These are phyloP conservation scores for Aspergillus proliferans DNA, from an alignment of 2,329 filamentous ascomycete species.

Conservation along the genomic window DNA sequence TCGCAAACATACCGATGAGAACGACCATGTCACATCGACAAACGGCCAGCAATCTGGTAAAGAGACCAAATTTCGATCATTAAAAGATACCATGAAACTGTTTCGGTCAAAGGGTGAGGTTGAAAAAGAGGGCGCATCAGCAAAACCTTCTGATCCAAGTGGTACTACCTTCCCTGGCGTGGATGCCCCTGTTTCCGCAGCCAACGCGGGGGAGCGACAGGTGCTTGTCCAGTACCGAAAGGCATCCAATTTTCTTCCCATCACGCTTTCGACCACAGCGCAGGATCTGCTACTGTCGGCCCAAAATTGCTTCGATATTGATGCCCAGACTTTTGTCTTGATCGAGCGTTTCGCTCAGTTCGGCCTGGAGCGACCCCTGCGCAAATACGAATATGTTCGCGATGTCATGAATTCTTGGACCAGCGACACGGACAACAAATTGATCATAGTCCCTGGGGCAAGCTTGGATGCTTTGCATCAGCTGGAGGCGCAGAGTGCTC, in stretches of 20 bases:
- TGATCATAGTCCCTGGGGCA: conserved; percentile 61
- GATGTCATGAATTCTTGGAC: conserved; percentile 95
- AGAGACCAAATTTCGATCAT: conserved; percentile 22
- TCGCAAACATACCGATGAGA: background rate
- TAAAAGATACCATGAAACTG: conserved; percentile 24
- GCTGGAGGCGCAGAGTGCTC: conserved; percentile 60
- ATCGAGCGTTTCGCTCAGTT: conserved; percentile 69
- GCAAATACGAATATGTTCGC: conserved; percentile 77
- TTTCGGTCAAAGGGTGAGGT: conserved; percentile 11
- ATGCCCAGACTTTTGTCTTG: conserved; percentile 61
- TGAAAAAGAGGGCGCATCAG: conserved; percentile 1
- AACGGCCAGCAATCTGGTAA: background rate
- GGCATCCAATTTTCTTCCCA: conserved; percentile 61
- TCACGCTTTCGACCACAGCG: conserved; percentile 68
- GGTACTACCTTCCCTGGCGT: conserved; percentile 44
- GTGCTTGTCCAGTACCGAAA: conserved; percentile 69
- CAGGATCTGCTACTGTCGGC: conserved; percentile 66
- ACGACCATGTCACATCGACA: background rate
- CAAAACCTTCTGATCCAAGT: conserved; percentile 6
- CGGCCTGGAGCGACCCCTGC: conserved; percentile 73
- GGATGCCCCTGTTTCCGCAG: conserved; percentile 73
- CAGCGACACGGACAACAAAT: conserved; percentile 65
- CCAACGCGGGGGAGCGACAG: conserved; percentile 69
- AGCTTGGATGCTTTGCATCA: conserved; percentile 39
- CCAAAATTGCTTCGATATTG: conserved; percentile 57